Evolutionary conservation across 2,329 filamentous ascomycete genomes (phyloP), one percentile per base, ranked within the genome.

Genomic region (Paraphaeosphaeria sporulosa): DNA sequence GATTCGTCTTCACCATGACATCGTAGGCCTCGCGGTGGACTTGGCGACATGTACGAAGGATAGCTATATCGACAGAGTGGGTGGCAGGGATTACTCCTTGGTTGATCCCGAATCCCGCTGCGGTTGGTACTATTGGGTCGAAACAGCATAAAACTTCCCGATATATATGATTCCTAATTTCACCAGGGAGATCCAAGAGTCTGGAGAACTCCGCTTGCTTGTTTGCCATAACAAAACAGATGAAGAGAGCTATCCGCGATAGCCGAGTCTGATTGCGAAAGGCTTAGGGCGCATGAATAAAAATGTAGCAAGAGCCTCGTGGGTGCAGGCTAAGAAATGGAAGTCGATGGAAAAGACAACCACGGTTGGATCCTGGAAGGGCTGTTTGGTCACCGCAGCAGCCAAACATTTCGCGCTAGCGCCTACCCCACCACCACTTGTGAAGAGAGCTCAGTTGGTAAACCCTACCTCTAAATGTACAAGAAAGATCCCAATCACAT

Each of bases 11-110:
- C 27, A 66, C 56, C 64, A 69, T 65, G 50, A 63, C 47, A 59
- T 65, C 63, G 52, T 65, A 67, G 2, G 66, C 66, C 56, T 69
- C 63, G 34, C 52, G 56, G 48, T 69, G 59, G 23, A 69, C 52
- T 34, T 60, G 23, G 25, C 59, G 61, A 51, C 56, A 62, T 7
- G 60, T 60, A 8, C 60, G 57, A 15, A 69, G 59, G 13, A 69
- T 62, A 17, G 51, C n/a, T 1, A 61, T 61, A 7, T 66, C 50
- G 15, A 61, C 48, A 13, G 51, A 43, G 38, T 60, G 48, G 3
- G 44, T 50, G 12, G 55, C 54, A 17, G 34, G 43, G 17, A 13
- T 34, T 19, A 55, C 44, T 27, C 4, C 12, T 30, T 17, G 38
- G 38, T n/a, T 3, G 17, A 40, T 30, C 12, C 25, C 55, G n/a